Percentiles rank a stretch among this genome's conserved stretches.
phyloP scores from a whole-genome alignment of 1,284 basidiomycete species.

The Neolentinus lepideus region DNA sequence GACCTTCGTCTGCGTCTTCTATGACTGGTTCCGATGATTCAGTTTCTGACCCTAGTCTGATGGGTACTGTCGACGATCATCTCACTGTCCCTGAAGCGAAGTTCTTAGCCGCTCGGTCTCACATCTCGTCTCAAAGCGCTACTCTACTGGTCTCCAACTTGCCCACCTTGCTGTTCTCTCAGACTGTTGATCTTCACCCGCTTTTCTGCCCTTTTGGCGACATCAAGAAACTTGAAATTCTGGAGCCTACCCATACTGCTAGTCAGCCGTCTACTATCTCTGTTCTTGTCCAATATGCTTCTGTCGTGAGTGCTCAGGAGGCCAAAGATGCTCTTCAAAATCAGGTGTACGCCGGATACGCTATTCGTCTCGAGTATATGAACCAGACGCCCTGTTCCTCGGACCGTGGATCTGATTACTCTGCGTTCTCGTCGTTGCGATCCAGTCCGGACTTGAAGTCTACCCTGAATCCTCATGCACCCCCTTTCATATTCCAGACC shows the following conservation, averaged over 20 bases:
- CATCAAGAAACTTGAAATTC: slow-evolving; percentile 48
- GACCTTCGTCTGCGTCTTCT: slow-evolving; percentile 15
- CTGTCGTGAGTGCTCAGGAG: slow-evolving; percentile 46
- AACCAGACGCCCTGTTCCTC: not conserved
- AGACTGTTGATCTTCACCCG: slow-evolving; percentile 59
- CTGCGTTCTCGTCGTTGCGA: slow-evolving; percentile 8
- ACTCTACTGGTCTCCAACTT: slow-evolving; percentile 58
- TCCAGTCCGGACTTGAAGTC: slow-evolving; percentile 9
- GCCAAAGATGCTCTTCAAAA: slow-evolving; percentile 51
- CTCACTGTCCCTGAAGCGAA: not conserved
- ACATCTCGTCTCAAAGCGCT: slow-evolving; percentile 16
- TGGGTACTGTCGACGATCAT: not conserved
- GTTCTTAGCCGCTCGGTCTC: not conserved
- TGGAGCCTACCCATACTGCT: slow-evolving; percentile 22
- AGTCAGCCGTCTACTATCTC: slow-evolving; percentile 35
- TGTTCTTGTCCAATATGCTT: slow-evolving; percentile 55
- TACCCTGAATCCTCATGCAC: slow-evolving; percentile 25
- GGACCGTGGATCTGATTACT: not conserved
- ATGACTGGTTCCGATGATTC: slow-evolving; percentile 12
- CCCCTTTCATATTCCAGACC: slow-evolving; percentile 21
- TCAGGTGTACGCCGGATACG: slow-evolving; percentile 48
- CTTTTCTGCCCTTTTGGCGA: slow-evolving; percentile 65
- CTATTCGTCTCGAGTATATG: slow-evolving; percentile 27
- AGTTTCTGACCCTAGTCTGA: not conserved
- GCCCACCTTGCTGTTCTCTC: slow-evolving; percentile 58